phyloP scores from a whole-genome alignment of 2,329 filamentous ascomycete genomes.

The Cadophora sp. region DNA sequence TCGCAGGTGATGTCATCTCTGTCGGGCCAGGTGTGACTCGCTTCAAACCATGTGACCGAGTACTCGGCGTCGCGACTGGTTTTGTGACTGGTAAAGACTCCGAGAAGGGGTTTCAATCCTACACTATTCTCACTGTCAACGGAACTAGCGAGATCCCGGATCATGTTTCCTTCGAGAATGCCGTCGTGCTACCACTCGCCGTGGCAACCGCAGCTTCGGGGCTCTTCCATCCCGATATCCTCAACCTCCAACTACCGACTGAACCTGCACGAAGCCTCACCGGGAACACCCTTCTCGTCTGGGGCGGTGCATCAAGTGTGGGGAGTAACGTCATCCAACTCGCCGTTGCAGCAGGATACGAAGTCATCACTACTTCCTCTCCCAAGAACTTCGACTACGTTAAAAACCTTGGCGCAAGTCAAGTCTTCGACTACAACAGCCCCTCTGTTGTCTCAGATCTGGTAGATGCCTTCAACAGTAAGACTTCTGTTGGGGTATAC shows the following conservation, averaged over 20 bases:
- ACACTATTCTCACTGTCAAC: constrained; percentile 37
- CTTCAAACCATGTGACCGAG: constrained; percentile 32
- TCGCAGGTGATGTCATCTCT: neutral
- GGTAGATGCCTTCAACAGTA: neutral
- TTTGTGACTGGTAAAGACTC: constrained; percentile 46
- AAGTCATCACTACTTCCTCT: neutral
- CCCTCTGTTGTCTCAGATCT: neutral
- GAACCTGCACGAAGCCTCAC: neutral
- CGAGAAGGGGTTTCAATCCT: constrained; percentile 40
- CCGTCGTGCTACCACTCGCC: constrained; percentile 47
- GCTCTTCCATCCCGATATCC: constrained; percentile 41
- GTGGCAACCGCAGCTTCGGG: constrained; percentile 45
- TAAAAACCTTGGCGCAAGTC: neutral
- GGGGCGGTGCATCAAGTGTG: constrained; percentile 6
- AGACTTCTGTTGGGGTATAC: neutral
- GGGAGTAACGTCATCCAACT: neutral
- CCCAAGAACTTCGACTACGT: neutral
- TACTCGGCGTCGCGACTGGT: constrained; percentile 45
- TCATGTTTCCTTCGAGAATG: constrained; percentile 42
- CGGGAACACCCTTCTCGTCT: constrained; percentile 13
- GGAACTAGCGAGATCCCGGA: constrained; percentile 41
- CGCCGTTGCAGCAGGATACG: neutral
- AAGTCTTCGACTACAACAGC: neutral
- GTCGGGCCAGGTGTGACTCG: neutral
- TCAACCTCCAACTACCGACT: constrained; percentile 12